phyloP scores from a whole-genome alignment of 2,329 filamentous ascomycete species.

The Chaetomium globosum region DNA sequence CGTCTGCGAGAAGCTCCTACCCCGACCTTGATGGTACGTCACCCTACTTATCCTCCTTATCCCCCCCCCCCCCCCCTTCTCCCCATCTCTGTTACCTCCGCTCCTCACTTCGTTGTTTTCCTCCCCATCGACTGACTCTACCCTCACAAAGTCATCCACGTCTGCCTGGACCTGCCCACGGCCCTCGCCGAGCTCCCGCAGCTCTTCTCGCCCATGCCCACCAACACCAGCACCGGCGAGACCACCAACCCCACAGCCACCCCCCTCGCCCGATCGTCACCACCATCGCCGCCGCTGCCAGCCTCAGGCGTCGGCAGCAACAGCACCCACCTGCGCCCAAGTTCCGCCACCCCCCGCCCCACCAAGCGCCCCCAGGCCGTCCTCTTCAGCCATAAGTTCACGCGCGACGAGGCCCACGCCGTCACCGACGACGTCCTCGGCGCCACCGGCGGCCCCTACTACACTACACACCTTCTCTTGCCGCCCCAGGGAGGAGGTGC shows the following conservation, averaged over 20 bases:
- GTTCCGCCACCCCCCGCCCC: conserved; percentile 19
- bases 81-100: not conserved
- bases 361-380: conserved; percentile 28
- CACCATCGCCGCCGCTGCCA: too few relatives aligned
- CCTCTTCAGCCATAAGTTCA: conserved; percentile 34
- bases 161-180: conserved; percentile 25
- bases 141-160: conserved; percentile 29
- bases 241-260: too few relatives aligned
- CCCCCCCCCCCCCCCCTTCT: not conserved
- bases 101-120: not conserved
- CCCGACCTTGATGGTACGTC: conserved; percentile 34
- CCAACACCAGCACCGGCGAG: too few relatives aligned
- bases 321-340: conserved; percentile 1
- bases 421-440: conserved; percentile 28
- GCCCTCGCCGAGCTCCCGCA: conserved; percentile 33
- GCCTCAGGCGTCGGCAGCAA: conserved; percentile 22
- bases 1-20: conserved; percentile 36
- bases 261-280: not conserved
- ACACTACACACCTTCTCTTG: too few relatives aligned
- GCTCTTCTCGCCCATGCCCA: conserved; percentile 24
- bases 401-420: conserved; percentile 32
- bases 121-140: not conserved
- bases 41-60: not conserved
- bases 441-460: too few relatives aligned
- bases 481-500: too few relatives aligned